A percentile compares a stretch with the other conserved stretches of the same genome.
phyloP scores from a whole-genome alignment of 352 stramenopile species.

The Phytophthora litchii region DNA sequence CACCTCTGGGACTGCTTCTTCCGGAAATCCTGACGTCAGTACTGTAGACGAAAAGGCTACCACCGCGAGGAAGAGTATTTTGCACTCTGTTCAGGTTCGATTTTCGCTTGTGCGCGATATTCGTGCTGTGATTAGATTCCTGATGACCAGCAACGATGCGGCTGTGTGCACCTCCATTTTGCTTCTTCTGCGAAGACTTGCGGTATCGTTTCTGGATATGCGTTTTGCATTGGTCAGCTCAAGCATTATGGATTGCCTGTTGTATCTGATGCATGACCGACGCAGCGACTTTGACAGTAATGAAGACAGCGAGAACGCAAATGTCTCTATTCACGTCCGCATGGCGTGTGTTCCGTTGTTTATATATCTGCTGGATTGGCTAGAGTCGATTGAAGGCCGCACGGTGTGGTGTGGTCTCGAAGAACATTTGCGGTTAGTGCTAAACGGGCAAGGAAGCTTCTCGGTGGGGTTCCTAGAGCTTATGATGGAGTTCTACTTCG shows the following conservation, averaged over 20 bases:
- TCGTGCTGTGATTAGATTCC: conserved; percentile 63
- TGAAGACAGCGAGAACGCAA: conserved; percentile 3
- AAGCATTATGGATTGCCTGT: conserved; percentile 73
- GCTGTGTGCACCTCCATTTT: conserved; percentile 59
- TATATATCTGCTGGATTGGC: conserved; percentile 80
- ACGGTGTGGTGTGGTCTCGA: conserved; percentile 88
- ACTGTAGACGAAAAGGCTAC: conserved; percentile 30
- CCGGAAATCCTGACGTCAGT: conserved; percentile 21
- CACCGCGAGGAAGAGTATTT: conserved; percentile 30
- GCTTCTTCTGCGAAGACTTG: conserved; percentile 59
- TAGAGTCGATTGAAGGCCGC: conserved; percentile 80
- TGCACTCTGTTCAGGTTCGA: conserved; percentile 63
- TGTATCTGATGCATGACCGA: conserved; percentile 59
- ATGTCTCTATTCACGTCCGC: conserved; percentile 39
- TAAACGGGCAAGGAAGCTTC: conserved; percentile 78
- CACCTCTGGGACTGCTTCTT: conserved; percentile 6
- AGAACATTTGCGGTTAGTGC: conserved; percentile 68
- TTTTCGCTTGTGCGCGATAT: conserved; percentile 78
- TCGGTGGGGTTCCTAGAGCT: conserved; percentile 76
- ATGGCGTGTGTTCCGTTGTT: conserved; percentile 72
- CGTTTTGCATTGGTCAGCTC: conserved; percentile 78
- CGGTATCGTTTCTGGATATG: conserved; percentile 76
- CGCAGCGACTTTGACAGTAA: conserved; percentile 14
- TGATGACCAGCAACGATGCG: conserved; percentile 63
- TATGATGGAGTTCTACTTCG: conserved; percentile 89